These are phyloP conservation scores for Pulveroboletus sp. DNA, from an alignment of 768 basidiomycete species.

Conservation along the genomic window DNA sequence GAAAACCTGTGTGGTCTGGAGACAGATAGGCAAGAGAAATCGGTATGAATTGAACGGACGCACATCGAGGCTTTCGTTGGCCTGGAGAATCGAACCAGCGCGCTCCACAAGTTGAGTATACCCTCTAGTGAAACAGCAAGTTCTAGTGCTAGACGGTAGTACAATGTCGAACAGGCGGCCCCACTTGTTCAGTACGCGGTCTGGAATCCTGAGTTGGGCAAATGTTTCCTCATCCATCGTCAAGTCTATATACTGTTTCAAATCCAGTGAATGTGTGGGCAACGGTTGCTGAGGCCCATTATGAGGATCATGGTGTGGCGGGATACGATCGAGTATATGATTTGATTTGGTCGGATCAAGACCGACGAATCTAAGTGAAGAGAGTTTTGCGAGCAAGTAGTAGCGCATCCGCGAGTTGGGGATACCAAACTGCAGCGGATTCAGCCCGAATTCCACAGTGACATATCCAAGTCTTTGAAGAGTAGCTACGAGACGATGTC, in stretches of 20 bases:
- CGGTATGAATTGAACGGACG: slow-evolving; percentile 5
- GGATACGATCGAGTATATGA: slow-evolving; percentile 49
- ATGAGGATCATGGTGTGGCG: slow-evolving; percentile 37
- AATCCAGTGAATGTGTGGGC: background rate
- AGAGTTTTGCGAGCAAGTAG: slow-evolving; percentile 65
- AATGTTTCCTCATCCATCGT: slow-evolving; percentile 9
- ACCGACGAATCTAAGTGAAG: slow-evolving; percentile 36
- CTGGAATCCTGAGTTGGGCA: slow-evolving; percentile 42
- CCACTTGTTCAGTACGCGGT: slow-evolving; percentile 67
- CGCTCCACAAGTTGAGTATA: slow-evolving; percentile 76
- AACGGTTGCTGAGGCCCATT: background rate
- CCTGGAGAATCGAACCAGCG: slow-evolving; percentile 72
- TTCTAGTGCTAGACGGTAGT: slow-evolving; percentile 51
- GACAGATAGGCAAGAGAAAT: background rate
- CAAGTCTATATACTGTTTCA: slow-evolving; percentile 14
- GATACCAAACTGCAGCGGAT: slow-evolving; percentile 72
- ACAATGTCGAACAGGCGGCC: slow-evolving; percentile 79
- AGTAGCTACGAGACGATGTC: slow-evolving; percentile 47
- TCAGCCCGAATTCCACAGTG: slow-evolving; percentile 59
- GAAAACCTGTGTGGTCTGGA: slow-evolving; percentile 58
- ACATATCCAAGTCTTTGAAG: slow-evolving; percentile 53
- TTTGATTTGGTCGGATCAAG: slow-evolving; percentile 13
- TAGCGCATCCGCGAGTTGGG: slow-evolving; percentile 82
- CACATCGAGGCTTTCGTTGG: slow-evolving; percentile 63
- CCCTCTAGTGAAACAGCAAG: slow-evolving; percentile 80